Evolutionary conservation across 179 eudicot genomes (phyloP).

Genomic region (Pouteria campechiana): DNA sequence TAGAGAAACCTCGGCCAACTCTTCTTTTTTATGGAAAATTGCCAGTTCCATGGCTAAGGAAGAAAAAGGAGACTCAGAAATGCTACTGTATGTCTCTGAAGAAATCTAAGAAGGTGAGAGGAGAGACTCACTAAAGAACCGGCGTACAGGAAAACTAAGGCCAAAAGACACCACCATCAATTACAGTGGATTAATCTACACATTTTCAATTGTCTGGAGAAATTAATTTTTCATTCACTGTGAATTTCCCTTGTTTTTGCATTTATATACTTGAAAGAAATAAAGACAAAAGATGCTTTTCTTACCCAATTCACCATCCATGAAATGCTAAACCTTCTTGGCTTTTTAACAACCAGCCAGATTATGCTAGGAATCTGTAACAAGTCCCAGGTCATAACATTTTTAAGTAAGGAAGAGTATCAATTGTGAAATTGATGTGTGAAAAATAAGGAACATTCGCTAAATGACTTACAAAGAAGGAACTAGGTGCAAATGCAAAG

Average conservation of each 20-base stretch:
- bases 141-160: no score
- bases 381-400: not conserved
- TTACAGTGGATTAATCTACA: no score
- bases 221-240: no score
- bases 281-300: not conserved
- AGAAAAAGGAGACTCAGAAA: slow-evolving; percentile 3
- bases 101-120: not conserved
- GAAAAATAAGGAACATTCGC: not conserved
- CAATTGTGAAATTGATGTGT: not conserved
- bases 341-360: slow-evolving; percentile 79
- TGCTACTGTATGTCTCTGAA: not conserved
- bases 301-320: slow-evolving; percentile 89
- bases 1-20: no score
- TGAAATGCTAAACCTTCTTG: slow-evolving; percentile 52
- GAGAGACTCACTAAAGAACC: no score
- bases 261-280: not conserved
- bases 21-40: no score
- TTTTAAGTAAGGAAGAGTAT: no score
- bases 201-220: no score
- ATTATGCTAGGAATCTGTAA: slow-evolving; percentile 81
- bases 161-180: no score
- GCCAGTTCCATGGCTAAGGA: no score
- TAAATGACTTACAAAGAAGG: slow-evolving; percentile 47
- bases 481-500: slow-evolving; percentile 75
- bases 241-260: no score